These are phyloP conservation scores for Scedosporium boydii DNA, from an alignment of 2,329 filamentous ascomycete species.

Conservation along the genomic window DNA sequence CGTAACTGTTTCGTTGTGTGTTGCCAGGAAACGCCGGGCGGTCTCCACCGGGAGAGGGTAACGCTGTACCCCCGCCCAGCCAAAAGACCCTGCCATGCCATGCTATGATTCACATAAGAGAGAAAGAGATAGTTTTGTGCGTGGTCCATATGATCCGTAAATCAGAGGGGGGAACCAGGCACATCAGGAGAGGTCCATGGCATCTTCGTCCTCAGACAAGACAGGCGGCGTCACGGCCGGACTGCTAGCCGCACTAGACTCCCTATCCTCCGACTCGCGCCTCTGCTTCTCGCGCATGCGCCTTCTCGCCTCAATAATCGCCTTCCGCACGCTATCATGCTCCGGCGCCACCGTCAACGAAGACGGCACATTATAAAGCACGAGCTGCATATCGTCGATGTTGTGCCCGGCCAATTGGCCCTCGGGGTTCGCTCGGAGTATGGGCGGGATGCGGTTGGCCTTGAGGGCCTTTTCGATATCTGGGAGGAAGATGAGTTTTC, in stretches of 20 bases:
- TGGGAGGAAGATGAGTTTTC: constrained; percentile 66
- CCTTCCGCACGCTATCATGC: constrained; percentile 68
- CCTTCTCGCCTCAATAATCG: constrained; percentile 70
- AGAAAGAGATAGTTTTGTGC: neutral
- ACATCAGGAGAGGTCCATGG: constrained; percentile 55
- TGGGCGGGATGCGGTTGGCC: constrained; percentile 58
- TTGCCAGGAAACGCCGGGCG: neutral
- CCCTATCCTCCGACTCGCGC: constrained; percentile 15
- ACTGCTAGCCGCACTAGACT: constrained; percentile 4
- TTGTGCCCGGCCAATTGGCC: constrained; percentile 24
- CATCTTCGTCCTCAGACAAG: constrained; percentile 41
- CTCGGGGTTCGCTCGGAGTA: constrained; percentile 50
- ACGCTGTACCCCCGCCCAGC: constrained; percentile 1
- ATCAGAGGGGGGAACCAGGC: neutral
- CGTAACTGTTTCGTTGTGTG: too few relatives aligned
- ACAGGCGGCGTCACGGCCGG: neutral
- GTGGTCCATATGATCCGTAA: neutral
- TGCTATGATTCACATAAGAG: neutral
- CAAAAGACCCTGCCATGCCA: neutral
- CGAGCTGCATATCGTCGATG: constrained; percentile 58
- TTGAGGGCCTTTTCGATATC: constrained; percentile 77
- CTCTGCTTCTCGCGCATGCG: constrained; percentile 41
- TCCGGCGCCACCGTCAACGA: constrained; percentile 68
- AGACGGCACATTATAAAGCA: constrained; percentile 73
- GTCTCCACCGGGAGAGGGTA: neutral